Base-by-base conservation (phyloP, 1,284 basidiomycete genomes). In the Malassezia equina region DNA sequence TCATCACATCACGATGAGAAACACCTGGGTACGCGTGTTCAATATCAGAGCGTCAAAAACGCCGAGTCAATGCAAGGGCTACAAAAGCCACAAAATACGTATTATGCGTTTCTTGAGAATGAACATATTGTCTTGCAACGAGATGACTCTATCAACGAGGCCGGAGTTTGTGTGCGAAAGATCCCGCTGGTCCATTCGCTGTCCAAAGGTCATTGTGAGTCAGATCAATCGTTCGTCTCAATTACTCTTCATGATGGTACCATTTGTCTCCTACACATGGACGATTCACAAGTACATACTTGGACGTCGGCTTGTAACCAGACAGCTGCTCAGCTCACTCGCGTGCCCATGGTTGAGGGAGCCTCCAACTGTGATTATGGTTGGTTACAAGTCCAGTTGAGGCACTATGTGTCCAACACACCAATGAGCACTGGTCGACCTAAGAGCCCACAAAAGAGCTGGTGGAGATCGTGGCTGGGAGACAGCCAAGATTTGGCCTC, bases 311-410 rank as follows among this genome's bases (percentile, higher is more conserved):
- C 27, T 9, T 96, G 91, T 81, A 98, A 96, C 77, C 96, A 96
- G 75, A 96, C 91, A 90, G 89, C 93, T 0, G 93, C 93, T 0
- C 80, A 91, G 29, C 84, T 83, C 61, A 90, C 86, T 75, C 90
- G 91, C 65, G 90, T 94, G 69, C 93, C 93, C 0, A 80, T 98
- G 2, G 81, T 86, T 2, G 93, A 91, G 3, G 93, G 91, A 27
- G 90, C 96, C 2, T 90, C 88, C 44, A 98, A 98, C 77, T 93
- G 96, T 86, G 94, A 98, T 75, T 96, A 98, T 69, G 93, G 93
- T 9, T 98, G 93, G 93, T 40, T 61, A n/a, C 21, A 43, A 45
- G 28, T 51, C 32, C 8, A 21, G 28, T n/a, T n/a, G 28, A 11
- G 19, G 11, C 43, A 29, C 9, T 7, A 12, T 27, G 19, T 24